phyloP scores from a whole-genome alignment of 352 stramenopile genomes.

The Phytophthora citricola region DNA sequence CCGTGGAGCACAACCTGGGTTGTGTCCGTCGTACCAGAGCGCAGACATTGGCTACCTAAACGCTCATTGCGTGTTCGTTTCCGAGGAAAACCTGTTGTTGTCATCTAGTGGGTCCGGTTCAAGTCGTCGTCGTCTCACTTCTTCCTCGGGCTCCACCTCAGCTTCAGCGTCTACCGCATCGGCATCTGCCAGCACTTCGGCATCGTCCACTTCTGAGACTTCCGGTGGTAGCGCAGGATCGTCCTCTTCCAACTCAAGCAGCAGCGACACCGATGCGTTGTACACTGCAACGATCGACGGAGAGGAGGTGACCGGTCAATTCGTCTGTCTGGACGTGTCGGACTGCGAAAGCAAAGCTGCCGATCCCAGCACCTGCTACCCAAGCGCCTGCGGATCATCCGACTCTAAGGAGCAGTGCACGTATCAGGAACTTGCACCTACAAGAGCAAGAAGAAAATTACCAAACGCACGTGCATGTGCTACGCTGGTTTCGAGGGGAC shows the following conservation, averaged over 20 bases:
- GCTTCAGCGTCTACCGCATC: slow-evolving; percentile 2
- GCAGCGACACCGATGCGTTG: slow-evolving; percentile 40
- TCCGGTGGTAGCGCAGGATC: slow-evolving; percentile 28
- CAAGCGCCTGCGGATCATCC: slow-evolving; percentile 41
- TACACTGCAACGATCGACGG: slow-evolving; percentile 64
- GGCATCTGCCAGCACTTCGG: neutral
- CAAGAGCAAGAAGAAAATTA: slow-evolving; percentile 65
- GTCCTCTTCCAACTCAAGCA: slow-evolving; percentile 24
- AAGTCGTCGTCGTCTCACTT: slow-evolving; percentile 21
- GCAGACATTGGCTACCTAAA: slow-evolving; percentile 78
- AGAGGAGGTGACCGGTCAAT: slow-evolving; percentile 58
- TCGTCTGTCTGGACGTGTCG: slow-evolving; percentile 60
- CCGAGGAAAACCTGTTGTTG: slow-evolving; percentile 52
- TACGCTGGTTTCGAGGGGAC: slow-evolving; percentile 53
- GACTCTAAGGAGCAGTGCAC: slow-evolving; percentile 59
- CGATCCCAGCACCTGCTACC: slow-evolving; percentile 48
- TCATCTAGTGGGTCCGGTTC: slow-evolving; percentile 26
- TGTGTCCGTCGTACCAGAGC: slow-evolving; percentile 85
- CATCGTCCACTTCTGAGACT: slow-evolving; percentile 1
- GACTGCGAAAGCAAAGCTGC: slow-evolving; percentile 67
- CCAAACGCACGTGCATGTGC: slow-evolving; percentile 57
- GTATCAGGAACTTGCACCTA: slow-evolving; percentile 80
- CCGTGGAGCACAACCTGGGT: slow-evolving; percentile 64
- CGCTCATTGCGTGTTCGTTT: slow-evolving; percentile 83
- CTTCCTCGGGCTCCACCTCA: slow-evolving; percentile 15